Base-by-base conservation (phyloP, 2,329 filamentous ascomycete genomes). In the Penicillium paneum region DNA sequence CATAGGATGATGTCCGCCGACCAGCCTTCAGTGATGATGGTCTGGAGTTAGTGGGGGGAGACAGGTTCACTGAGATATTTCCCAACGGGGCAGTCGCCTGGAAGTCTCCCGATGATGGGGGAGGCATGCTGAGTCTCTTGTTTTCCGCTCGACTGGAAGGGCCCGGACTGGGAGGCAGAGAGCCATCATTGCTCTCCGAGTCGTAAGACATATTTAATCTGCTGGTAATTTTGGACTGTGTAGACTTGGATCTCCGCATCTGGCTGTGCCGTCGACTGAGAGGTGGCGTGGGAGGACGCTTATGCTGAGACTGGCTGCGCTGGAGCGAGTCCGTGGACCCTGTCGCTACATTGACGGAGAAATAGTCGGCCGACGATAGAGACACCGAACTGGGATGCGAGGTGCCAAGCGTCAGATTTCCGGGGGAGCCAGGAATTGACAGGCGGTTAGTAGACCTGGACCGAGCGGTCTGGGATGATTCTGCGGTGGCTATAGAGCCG, bases 201-300 rank as follows among this genome's bases (percentile, higher is more conserved):
- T 77, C 79, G 19, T 78, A 78, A 8, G 78, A 75, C 41, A 68
- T 53, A 54, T 72, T 65, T 58, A 72, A 58, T 57, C 71, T 64
- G 53, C 64, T 69, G 51, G 64, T 68, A 32, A 69, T 65, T 57
- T 68, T 69, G 45, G 70, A 67, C 44, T 69, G 52, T 8, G 65
- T 66, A 13, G 71, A 69, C 55, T 74, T 72, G 34, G 67, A 70
- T 29, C 72, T 62, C 52, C 67, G 69, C 64, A 73, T 70, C 53
- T 78, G 77, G 54, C 77, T 79, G 51, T 78, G 78, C 45, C 79
- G 74, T 50, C 80, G 68, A 54, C 78, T 71, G 24, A 79, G 58
- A 19, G 80, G 79, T 21, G 79, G 78, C 10, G 78, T 75, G 10
- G 79, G 77, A 3, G 78, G 75, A 24, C 73, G 74, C 57, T 75